A percentile compares a stretch with the other conserved stretches of the same genome.
phyloP scores from a whole-genome alignment of 1,284 basidiomycete genomes.

The Trametes sp. region DNA sequence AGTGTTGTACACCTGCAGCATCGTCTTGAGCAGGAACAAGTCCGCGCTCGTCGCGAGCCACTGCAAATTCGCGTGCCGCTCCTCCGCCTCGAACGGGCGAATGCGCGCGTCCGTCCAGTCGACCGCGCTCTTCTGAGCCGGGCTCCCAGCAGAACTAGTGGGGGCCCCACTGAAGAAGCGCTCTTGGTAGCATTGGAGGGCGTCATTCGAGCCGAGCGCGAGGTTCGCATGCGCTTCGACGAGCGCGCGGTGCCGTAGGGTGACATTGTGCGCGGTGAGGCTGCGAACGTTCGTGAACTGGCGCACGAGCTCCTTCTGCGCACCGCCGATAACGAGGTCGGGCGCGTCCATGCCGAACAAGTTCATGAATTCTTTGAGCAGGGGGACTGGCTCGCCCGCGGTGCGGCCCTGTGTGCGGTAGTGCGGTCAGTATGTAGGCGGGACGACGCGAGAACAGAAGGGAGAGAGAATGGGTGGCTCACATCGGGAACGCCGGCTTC shows the following conservation, averaged over 20 bases:
- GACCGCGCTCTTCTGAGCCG: too few species aligned
- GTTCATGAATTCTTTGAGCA: not conserved
- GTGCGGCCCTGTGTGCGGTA: conserved; percentile 13
- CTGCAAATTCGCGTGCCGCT: conserved; percentile 35
- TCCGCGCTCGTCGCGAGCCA: conserved; percentile 36
- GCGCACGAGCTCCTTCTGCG: not conserved
- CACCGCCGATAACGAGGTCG: conserved; percentile 13
- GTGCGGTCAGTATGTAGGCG: not conserved
- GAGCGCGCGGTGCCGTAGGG: conserved; percentile 9
- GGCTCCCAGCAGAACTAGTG: too few species aligned
- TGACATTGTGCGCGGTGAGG: conserved; percentile 8
- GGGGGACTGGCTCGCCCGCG: conserved; percentile 11
- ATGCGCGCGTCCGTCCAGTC: conserved; percentile 49
- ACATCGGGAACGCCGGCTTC: conserved; percentile 43
- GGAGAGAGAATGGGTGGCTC: conserved; percentile 16
- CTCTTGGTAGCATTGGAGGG: conserved; percentile 13
- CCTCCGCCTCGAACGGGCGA: conserved; percentile 44
- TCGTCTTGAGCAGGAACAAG: conserved; percentile 15
- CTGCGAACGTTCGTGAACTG: conserved; percentile 14
- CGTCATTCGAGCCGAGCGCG: conserved; percentile 3
- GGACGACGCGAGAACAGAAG: not conserved
- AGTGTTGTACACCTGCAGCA: conserved; percentile 26
- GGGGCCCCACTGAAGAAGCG: conserved; percentile 28
- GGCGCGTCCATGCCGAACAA: not conserved
- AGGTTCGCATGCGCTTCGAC: conserved; percentile 12